These are phyloP conservation scores for Rutstroemia sp. DNA, from an alignment of 2,329 filamentous ascomycete species.

Conservation along the genomic window DNA sequence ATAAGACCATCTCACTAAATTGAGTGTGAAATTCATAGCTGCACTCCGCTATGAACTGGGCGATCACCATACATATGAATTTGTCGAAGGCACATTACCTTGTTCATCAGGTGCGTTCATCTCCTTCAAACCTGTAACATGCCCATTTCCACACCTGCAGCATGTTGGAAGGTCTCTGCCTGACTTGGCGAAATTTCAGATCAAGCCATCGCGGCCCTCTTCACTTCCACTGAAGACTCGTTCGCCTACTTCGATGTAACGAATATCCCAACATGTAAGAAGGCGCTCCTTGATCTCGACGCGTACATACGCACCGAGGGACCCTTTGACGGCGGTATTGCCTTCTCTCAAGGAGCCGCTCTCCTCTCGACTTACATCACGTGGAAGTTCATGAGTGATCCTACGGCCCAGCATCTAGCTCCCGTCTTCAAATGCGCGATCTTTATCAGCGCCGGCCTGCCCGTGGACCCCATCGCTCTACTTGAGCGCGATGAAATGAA, in stretches of 20 bases:
- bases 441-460: constrained; percentile 5
- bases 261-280: neutral
- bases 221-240: neutral
- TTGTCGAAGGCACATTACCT: constrained; percentile 11
- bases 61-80: constrained; percentile 12
- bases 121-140: neutral
- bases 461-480: neutral
- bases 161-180: neutral
- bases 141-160: neutral
- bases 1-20: neutral
- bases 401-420: neutral
- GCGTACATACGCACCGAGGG: constrained; percentile 8
- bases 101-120: neutral
- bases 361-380: constrained; percentile 31
- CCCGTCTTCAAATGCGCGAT: constrained; percentile 11
- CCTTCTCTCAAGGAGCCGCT: constrained; percentile 24
- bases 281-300: constrained; percentile 3
- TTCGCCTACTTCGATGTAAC: constrained; percentile 8
- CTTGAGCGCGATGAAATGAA: neutral
- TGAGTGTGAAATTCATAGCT: constrained; percentile 1
- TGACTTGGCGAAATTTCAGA: neutral
- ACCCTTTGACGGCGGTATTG: constrained; percentile 14
- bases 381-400: neutral
- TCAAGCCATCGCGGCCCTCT: neutral
- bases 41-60: constrained; percentile 12